Evolutionary conservation across 805 yeast species (phyloP), one percentile per base, ranked within the genome.

Genomic region (Ogataea siamensis): DNA sequence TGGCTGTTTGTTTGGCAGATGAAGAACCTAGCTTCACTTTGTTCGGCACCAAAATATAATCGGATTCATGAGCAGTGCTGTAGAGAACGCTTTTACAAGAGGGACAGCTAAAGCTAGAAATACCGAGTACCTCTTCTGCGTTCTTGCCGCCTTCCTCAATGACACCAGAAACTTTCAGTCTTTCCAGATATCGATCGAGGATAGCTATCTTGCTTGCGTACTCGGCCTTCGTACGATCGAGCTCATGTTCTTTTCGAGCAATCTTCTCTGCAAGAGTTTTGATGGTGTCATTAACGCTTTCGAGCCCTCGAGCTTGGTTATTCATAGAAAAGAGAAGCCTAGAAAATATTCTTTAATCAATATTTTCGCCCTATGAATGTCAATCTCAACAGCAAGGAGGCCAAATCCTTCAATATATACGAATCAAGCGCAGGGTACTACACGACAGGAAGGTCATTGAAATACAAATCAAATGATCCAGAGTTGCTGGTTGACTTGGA

Each of bases 171-270:
- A 26, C 31, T 21, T 51, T 54, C 6, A 60, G 32, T 14, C 37
- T 34, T 5, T 22, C 20, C 5, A 58, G 37, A 23, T 55, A 54
- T 7, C 34, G 37, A 19, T 58, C 56, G 10, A 61, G 32, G 7
- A 35, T 22, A 7, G 13, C 31, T 15, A 58, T 22, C 16, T 50
- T 52, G 2, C 41, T 40, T 5, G 39, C 34, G 23, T 57, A 60
- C n/a, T 46, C 40, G 12, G 38, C 30, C 26, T 57, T 53, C 22
- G 52, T 46, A 3, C 34, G 41, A 17, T 65, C 71, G 15, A 72
- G 50, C 42, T 71, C 71, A 28, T 54, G 55, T 21, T 67, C 64
- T 47, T 70, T 71, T 26, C 54, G 50, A 5, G 52, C 47, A 9
- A 70, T 60, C 2, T 58, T 56, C 32, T 58, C 46, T 0, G 74